Percentiles rank a stretch among this genome's conserved stretches.
These are phyloP conservation scores for Coemansia sp. DNA, from an alignment of 192 early-diverging fungal species.

Conservation along the genomic window DNA sequence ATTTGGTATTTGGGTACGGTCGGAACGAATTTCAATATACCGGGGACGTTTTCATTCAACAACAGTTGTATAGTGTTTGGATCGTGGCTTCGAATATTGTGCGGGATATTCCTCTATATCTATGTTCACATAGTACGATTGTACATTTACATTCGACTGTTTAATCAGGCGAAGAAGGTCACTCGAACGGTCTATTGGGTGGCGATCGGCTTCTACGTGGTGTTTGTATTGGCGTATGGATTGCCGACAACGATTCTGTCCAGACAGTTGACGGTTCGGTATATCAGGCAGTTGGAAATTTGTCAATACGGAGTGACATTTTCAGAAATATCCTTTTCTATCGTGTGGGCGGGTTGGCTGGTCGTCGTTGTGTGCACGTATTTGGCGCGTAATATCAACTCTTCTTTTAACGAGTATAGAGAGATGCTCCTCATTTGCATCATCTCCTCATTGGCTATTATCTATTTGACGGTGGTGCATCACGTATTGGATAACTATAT, in stretches of 20 bases:
- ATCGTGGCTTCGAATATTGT: conserved; percentile 33
- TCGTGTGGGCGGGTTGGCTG: conserved; percentile 40
- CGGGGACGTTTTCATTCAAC: conserved; percentile 2
- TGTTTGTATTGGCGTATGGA: conserved; percentile 16
- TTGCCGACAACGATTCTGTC: conserved; percentile 24
- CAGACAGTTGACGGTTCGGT: conserved; percentile 16
- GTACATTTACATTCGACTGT: conserved; percentile 44
- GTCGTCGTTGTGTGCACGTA: conserved; percentile 7
- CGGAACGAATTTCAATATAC: conserved; percentile 36
- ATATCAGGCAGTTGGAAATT: neutral
- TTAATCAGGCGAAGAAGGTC: conserved; percentile 12
- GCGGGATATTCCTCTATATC: conserved; percentile 35
- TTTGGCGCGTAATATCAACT: conserved; percentile 43
- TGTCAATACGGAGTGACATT: conserved; percentile 31
- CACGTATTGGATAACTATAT: conserved; percentile 27
- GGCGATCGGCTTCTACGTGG: neutral
- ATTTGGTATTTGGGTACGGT: conserved; percentile 41
- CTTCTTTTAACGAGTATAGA: conserved; percentile 48
- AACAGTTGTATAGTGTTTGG: conserved; percentile 32
- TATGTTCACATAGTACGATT: conserved; percentile 32
- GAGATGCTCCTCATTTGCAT: conserved; percentile 42
- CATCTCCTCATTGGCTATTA: conserved; percentile 12
- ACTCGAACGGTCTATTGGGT: conserved; percentile 10
- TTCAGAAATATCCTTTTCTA: conserved; percentile 30
- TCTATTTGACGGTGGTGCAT: conserved; percentile 33